phyloP scores from a whole-genome alignment of 306 rosid species.

The Pterocarpus macrocarpus region DNA sequence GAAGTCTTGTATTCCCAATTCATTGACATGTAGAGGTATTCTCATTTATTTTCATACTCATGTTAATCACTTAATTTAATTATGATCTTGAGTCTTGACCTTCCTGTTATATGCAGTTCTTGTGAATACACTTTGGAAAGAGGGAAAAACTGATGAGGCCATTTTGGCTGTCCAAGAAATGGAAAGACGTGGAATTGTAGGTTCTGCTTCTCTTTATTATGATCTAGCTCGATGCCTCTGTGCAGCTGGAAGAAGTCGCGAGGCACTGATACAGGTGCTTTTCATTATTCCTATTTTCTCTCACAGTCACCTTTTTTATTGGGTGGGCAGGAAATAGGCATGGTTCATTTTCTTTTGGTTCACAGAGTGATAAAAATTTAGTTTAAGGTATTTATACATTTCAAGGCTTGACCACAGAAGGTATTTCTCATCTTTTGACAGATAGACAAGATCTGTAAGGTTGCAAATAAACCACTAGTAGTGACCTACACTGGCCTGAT shows the following conservation, averaged over 20 bases:
- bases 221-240: constrained; percentile 97
- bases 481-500: constrained; percentile 96
- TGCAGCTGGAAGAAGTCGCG: constrained; percentile 86
- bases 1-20: constrained; percentile 80
- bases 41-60: constrained; percentile 42
- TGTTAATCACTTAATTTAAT: constrained; percentile 32
- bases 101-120: constrained; percentile 68
- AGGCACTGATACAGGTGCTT: constrained; percentile 86
- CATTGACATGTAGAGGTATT: constrained; percentile 91
- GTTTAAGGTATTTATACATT: constrained; percentile 15
- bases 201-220: constrained; percentile 95
- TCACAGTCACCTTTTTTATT: constrained; percentile 6
- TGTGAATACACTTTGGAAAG: constrained; percentile 83
- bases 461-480: constrained; percentile 93
- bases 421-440: constrained; percentile 52
- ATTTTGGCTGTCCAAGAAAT: constrained; percentile 68
- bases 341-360: constrained; percentile 3
- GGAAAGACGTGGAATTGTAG: constrained; percentile 94
- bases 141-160: constrained; percentile 91
- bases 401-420: constrained; percentile 42
- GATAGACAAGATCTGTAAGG: constrained; percentile 93
- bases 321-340: neutral
- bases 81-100: constrained; percentile 42
- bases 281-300: constrained; percentile 36
- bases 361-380: constrained; percentile 23